A percentile compares a stretch with the other conserved stretches of the same genome.
Conservation (phyloP, 441 rosid species). For the Omphalea diandra region DNA sequence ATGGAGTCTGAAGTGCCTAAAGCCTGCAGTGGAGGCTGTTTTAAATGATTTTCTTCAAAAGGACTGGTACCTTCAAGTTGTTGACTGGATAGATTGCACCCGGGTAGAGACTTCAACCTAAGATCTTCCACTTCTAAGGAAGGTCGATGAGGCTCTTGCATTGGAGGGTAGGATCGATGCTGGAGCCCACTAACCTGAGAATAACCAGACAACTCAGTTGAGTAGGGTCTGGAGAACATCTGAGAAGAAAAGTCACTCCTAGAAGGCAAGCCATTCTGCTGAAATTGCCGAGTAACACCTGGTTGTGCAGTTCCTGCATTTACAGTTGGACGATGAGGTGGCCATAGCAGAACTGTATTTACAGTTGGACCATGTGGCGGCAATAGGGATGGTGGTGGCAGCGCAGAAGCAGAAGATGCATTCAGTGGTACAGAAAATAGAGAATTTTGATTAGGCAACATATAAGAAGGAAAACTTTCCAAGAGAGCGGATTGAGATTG, state of each 20-base stretch:
- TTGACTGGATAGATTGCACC: constrained; percentile 27
- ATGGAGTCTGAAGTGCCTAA: constrained; percentile 24
- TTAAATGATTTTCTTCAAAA: constrained; percentile 22
- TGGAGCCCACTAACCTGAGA: constrained; percentile 37
- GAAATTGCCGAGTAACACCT: constrained; percentile 32
- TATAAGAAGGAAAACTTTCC: constrained; percentile 37
- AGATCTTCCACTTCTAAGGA: constrained; percentile 22
- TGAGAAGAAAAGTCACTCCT: constrained; percentile 35
- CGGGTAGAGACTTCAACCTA: constrained; percentile 27
- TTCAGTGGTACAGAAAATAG: constrained; percentile 28
- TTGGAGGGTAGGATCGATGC: constrained; percentile 31
- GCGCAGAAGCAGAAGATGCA: constrained; percentile 35
- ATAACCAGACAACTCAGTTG: constrained; percentile 30
- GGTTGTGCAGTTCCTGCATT: constrained; percentile 23
- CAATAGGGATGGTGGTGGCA: constrained; percentile 21
- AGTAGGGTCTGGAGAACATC: constrained; percentile 29
- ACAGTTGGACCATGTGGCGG: constrained; percentile 22
- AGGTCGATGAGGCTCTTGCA: constrained; percentile 27
- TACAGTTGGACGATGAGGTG: too few species aligned
- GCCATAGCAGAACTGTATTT: too few species aligned
- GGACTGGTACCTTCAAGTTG: constrained; percentile 24
- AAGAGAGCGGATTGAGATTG: constrained; percentile 29
- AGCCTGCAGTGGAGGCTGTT: constrained; percentile 24
- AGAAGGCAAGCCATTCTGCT: constrained; percentile 34
- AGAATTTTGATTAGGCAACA: constrained; percentile 38